Percentiles rank a stretch among this genome's conserved stretches.
Evolutionary conservation across 768 basidiomycete species (phyloP).

Genomic region (Podaxis sp.): DNA sequence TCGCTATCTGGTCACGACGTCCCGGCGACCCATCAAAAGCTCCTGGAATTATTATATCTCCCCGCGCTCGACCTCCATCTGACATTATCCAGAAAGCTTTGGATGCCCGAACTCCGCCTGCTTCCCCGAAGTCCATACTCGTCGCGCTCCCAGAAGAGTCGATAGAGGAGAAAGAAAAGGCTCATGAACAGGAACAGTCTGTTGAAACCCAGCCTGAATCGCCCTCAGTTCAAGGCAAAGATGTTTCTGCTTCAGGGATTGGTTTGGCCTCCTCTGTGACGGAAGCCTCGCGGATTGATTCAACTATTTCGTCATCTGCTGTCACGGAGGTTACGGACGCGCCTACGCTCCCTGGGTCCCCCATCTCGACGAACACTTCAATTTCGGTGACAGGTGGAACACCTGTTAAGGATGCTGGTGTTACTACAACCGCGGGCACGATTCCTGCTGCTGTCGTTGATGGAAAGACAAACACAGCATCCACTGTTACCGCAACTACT

Average conservation of each 20-base stretch:
- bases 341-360: conserved; percentile 54
- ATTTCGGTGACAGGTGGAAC: conserved; percentile 37
- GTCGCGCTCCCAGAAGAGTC: conserved; percentile 12
- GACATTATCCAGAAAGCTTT: conserved; percentile 57
- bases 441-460: conserved; percentile 5
- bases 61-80: conserved; percentile 58
- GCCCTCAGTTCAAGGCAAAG: conserved; percentile 6
- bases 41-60: conserved; percentile 71
- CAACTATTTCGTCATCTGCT: conserved; percentile 43
- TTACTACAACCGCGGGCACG: conserved; percentile 6
- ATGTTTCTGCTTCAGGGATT: background rate
- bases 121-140: conserved; percentile 29
- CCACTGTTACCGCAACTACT: background rate
- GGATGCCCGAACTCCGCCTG: conserved; percentile 48
- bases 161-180: background rate
- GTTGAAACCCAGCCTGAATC: background rate
- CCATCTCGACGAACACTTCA: conserved; percentile 59
- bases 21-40: conserved; percentile 63
- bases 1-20: conserved; percentile 73
- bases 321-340: conserved; percentile 50
- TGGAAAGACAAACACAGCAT: conserved; percentile 8
- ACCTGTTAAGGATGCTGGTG: conserved; percentile 22
- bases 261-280: background rate
- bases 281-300: conserved; percentile 21
- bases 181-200: background rate